Base-by-base conservation (phyloP, 495 filamentous ascomycete species). In the Trichoderma reesei region DNA sequence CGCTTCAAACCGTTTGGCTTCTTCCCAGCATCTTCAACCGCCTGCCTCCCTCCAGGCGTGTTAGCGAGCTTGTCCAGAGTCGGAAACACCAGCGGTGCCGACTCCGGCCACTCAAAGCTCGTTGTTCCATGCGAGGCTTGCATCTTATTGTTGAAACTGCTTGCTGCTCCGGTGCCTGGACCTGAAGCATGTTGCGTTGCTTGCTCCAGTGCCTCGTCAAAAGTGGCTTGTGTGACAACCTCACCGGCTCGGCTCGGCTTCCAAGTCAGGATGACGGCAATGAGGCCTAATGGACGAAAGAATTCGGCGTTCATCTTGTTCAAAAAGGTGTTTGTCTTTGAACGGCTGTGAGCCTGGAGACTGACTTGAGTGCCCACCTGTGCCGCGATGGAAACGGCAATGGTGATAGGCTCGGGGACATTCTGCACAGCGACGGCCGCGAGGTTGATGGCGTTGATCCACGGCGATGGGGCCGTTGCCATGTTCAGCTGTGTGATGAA, bases 191-290 rank as follows among this genome's bases (percentile, higher is more conserved):
- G 36, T 65, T 33, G 54, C 26, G 42, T 59, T 48, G 18, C 63
- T 54, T 39, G 66, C 44, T 63, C 74, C 56, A 68, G 67, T 31
- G 69, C 73, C 37, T 51, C 70, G 70, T 80, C 75, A 41, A 75
- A 69, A 5, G 67, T 48, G 13, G 69, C 69, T 8, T 68, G 67
- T 6, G 76, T 68, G 3, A 68, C 13, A 33, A 65, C 44, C 46
- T 65, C 36, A 4, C 68, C 60, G 5, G 67, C 59, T 0, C 69
- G 70, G 11, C 80, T 73, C 2, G 82, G 79, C 26, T 83, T 79
- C 72, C 79, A 86, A 26, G 81, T 83, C 80, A 87, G 83, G 56
- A 87, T 70, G 4, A 87, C 68, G 61, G 78, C 80, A 69, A 78
- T 83, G 1, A 87, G 76, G 5, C 84, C 85, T 10, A 78, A 79